Conservation (phyloP, 2,329 filamentous ascomycete genomes). For the Cladophialophora bantiana region DNA sequence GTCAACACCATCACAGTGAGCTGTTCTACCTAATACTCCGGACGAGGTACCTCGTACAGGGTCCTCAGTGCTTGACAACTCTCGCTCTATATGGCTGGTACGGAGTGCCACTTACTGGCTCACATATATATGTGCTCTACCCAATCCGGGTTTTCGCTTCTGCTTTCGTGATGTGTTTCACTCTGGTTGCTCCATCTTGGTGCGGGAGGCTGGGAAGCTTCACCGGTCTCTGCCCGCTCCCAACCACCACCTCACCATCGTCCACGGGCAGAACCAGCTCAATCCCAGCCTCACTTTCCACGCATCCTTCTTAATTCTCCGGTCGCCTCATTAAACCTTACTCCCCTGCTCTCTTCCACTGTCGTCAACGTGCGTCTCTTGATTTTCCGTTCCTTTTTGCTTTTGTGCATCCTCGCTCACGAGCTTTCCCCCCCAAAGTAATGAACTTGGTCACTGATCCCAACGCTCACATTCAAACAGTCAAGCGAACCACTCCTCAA, state of each 20-base stretch:
- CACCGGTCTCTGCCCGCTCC: conserved; percentile 15
- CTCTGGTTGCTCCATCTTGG: conserved; percentile 29
- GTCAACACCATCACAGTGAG: not conserved
- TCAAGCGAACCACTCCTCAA: conserved; percentile 55
- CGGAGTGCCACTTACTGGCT: not conserved
- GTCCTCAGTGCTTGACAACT: not conserved
- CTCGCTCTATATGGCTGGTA: not conserved
- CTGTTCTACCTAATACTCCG: too few relatives aligned
- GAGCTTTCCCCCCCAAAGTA: conserved; percentile 30
- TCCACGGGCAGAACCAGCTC: conserved; percentile 15
- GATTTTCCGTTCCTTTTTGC: conserved; percentile 28
- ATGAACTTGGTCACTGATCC: conserved; percentile 44
- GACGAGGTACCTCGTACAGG: too few relatives aligned
- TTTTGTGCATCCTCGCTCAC: conserved; percentile 31
- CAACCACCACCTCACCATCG: conserved; percentile 34
- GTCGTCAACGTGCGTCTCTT: conserved; percentile 36
- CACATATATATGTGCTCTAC: not conserved
- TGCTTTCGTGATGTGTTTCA: conserved; percentile 32
- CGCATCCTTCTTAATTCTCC: conserved; percentile 31
- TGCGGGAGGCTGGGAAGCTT: conserved; percentile 32
- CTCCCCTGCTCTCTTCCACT: conserved; percentile 19
- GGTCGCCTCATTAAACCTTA: conserved; percentile 21
- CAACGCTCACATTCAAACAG: conserved; percentile 44
- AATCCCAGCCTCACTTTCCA: conserved; percentile 37
- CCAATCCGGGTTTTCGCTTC: conserved; percentile 17